Conservation (phyloP, 345 rosid species). For the Salix suchowensis region DNA sequence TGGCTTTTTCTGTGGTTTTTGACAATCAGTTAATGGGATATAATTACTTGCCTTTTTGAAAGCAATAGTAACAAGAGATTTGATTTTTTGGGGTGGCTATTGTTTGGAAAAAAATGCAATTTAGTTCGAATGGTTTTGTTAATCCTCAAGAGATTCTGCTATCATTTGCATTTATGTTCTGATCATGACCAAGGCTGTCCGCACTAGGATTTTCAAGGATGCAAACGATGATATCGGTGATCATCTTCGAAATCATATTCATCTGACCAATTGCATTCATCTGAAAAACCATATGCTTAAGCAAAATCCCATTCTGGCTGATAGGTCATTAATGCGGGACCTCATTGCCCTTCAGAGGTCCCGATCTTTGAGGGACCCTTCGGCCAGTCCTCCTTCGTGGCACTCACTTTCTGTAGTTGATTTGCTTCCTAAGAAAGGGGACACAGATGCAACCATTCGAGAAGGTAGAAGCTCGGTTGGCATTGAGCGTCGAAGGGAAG, state of each 20-base stretch:
- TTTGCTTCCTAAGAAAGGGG: slow-evolving; percentile 55
- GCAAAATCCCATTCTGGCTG: slow-evolving; percentile 73
- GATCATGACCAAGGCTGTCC: slow-evolving; percentile 78
- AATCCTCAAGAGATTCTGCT: slow-evolving; percentile 7
- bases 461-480: slow-evolving; percentile 69
- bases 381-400: slow-evolving; percentile 82
- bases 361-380: slow-evolving; percentile 85
- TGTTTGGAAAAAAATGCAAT: slow-evolving; percentile 32
- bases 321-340: slow-evolving; percentile 88
- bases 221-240: slow-evolving; percentile 81
- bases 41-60: slow-evolving; percentile 9
- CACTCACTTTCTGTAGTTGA: slow-evolving; percentile 72
- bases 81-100: slow-evolving; percentile 1
- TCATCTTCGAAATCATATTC: slow-evolving; percentile 94
- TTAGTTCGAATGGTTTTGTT: slow-evolving; percentile 32
- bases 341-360: slow-evolving; percentile 86
- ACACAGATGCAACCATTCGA: slow-evolving; percentile 33
- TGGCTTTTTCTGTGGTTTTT: slow-evolving; percentile 14
- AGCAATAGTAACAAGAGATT: slow-evolving; percentile 18
- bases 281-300: slow-evolving; percentile 98
- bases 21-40: slow-evolving; percentile 9
- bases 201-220: slow-evolving; percentile 76
- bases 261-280: slow-evolving; percentile 93
- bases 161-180: slow-evolving; percentile 22
- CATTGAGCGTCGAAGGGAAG: slow-evolving; percentile 39